Evolutionary conservation across 768 basidiomycete genomes (phyloP), one percentile per base, ranked within the genome.

Genomic region (Boletus sp.): DNA sequence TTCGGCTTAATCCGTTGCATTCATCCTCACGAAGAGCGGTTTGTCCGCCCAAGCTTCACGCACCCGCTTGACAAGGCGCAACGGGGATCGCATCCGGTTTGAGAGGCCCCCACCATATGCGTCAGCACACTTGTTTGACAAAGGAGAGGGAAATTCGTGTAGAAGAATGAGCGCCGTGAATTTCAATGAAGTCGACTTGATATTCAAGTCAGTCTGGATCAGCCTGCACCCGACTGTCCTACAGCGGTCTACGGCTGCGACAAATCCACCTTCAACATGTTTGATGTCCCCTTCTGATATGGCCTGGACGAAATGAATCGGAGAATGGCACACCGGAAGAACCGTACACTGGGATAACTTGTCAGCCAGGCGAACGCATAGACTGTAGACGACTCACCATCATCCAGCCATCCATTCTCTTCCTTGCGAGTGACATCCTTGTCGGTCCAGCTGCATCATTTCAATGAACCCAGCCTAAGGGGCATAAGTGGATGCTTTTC

Each of bases 71-170:
- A 82, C 69, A 41, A 93, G 56, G 40, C 82, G 81, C 33, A 90
- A 75, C 3, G 86, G 78, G 56, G 82, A 81, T 25, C 88, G 83
- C 53, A 89, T 66, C 33, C 91, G 82, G 73, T 92, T 90, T 59
- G 84, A 83, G 34, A 93, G 74, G 8, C 78, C 69, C 6, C 90
- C 90, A 11, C 91, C 90, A 64, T 86, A 91, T 29, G 73, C 40
- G 68, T 93, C 93, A 7, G 76, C 77, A 32, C 90, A 84, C 7
- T 67, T 69, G 75, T 94, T 93, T 14, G 85, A 87, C 30, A 90
- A 66, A 1, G 90, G 90, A 4, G 87, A 89, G 10, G 85, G 64
- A 71, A 92, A 93, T 19, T 74, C 65, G 66, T 84, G 80, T 1
- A 85, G 32, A n/a, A 88, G 78, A 53, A 64, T 91, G 88, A 3